phyloP scores from a whole-genome alignment of 176 grass and related monocot species.

The Oryza punctata region DNA sequence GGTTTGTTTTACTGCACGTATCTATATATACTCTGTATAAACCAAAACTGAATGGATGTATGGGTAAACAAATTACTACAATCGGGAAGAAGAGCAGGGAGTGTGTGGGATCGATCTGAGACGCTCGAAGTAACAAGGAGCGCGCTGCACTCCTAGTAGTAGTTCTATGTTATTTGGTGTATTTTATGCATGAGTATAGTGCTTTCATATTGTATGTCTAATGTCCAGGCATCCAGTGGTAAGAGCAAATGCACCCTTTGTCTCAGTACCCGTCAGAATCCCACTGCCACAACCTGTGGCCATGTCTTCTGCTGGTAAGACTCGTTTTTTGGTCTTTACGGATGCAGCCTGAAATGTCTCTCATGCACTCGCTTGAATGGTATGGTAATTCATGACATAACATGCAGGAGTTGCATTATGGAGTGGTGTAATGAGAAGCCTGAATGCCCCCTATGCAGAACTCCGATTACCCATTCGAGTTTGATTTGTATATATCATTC shows the following conservation, averaged over 20 bases:
- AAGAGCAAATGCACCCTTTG: constrained; percentile 94
- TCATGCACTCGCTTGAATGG: background rate
- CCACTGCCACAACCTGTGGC: constrained; percentile 88
- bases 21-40: no score
- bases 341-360: background rate
- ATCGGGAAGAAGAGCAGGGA: no score
- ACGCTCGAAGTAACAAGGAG: no score
- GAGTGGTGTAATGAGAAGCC: constrained; percentile 99
- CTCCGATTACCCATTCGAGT: constrained; percentile 85
- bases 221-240: constrained; percentile 56
- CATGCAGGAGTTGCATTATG: constrained; percentile 95
- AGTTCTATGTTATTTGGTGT: constrained; percentile 21
- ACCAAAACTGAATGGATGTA: no score
- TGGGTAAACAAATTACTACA: no score
- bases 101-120: no score
- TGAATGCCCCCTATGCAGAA: constrained; percentile 90
- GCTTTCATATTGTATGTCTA: constrained; percentile 27
- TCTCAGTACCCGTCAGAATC: constrained; percentile 85
- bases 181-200: background rate
- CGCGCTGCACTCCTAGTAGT: no score
- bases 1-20: no score
- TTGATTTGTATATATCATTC: constrained; percentile 98
- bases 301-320: constrained; percentile 99
- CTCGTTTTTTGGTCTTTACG: background rate
- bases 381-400: constrained; percentile 29